phyloP scores from a whole-genome alignment of 108 stramenopile genomes.

The Stephanodiscus minutulus region DNA sequence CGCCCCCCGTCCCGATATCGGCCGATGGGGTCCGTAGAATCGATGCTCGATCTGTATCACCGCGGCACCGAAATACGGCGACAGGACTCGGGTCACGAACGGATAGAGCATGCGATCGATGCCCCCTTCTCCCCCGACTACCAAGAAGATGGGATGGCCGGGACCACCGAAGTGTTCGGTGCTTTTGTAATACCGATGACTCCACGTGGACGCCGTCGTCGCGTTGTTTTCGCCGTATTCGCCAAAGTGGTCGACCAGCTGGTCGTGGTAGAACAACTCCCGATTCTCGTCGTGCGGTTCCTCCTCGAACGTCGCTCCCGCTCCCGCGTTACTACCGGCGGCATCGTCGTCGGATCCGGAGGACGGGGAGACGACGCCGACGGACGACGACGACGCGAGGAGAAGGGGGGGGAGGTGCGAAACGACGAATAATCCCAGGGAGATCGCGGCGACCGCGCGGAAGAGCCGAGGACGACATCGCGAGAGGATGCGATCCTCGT shows the following conservation, averaged over 20 bases:
- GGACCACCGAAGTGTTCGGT: constrained; percentile 63
- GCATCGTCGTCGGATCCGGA: no score
- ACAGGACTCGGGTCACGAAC: constrained; percentile 62
- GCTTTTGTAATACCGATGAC: constrained; percentile 68
- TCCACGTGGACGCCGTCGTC: constrained; percentile 52
- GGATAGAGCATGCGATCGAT: constrained; percentile 74
- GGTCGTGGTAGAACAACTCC: constrained; percentile 54
- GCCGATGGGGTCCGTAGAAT: constrained; percentile 77
- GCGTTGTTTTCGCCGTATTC: constrained; percentile 23
- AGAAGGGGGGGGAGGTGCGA: no score
- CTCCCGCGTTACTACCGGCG: no score
- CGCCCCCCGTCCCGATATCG: constrained; percentile 42
- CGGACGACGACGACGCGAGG: no score
- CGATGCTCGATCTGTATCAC: constrained; percentile 85
- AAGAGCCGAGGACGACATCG: no score
- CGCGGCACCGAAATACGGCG: constrained; percentile 65
- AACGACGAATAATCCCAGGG: no score
- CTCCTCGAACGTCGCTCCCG: no score
- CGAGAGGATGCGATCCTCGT: no score
- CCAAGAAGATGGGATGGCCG: constrained; percentile 72
- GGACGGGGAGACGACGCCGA: no score
- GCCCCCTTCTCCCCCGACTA: constrained; percentile 78
- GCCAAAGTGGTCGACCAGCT: constrained; percentile 62
- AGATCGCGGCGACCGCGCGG: no score
- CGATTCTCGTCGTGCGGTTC: no score